phyloP scores from a whole-genome alignment of 202 grass and related monocot genomes.

The Setaria viridis region DNA sequence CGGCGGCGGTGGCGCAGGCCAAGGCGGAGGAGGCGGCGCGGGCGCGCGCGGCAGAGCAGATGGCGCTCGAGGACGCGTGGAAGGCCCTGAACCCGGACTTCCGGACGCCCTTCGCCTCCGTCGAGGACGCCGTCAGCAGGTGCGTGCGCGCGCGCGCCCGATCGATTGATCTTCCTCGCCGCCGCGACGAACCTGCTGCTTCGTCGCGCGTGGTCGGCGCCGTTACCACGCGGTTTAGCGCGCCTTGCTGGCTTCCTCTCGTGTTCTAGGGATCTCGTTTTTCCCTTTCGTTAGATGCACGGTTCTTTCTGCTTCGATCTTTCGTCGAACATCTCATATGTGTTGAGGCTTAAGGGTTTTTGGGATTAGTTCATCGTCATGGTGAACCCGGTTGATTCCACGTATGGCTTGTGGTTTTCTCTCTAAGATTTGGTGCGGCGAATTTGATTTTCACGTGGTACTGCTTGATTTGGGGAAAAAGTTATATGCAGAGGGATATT shows the following conservation, averaged over 20 bases:
- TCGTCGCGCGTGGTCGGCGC: background rate
- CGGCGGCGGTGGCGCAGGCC: background rate
- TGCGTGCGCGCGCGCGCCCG: background rate
- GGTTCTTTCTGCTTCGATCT: background rate
- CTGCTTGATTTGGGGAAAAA: background rate
- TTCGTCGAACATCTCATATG: background rate
- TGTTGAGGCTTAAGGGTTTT: background rate
- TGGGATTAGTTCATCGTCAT: background rate
- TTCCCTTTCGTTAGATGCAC: background rate
- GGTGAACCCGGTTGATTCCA: constrained; percentile 12
- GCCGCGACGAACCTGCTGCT: background rate
- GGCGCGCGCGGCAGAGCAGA: constrained; percentile 51
- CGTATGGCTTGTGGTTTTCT: background rate
- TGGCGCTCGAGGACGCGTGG: constrained; percentile 82
- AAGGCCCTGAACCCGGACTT: constrained; percentile 84
- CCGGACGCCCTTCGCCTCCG: constrained; percentile 75
- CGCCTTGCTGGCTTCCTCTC: background rate
- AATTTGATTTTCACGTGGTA: background rate
- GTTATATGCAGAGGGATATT: background rate
- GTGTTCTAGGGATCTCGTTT: background rate
- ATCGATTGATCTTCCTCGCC: background rate
- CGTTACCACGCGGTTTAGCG: constrained; percentile 13
- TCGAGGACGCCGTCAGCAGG: constrained; percentile 93
- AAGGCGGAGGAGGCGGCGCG: constrained; percentile 35
- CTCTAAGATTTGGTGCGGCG: background rate